Evolutionary conservation across 1,284 basidiomycete species (phyloP).

Genomic region (Apiotrichum akiyoshidainum): DNA sequence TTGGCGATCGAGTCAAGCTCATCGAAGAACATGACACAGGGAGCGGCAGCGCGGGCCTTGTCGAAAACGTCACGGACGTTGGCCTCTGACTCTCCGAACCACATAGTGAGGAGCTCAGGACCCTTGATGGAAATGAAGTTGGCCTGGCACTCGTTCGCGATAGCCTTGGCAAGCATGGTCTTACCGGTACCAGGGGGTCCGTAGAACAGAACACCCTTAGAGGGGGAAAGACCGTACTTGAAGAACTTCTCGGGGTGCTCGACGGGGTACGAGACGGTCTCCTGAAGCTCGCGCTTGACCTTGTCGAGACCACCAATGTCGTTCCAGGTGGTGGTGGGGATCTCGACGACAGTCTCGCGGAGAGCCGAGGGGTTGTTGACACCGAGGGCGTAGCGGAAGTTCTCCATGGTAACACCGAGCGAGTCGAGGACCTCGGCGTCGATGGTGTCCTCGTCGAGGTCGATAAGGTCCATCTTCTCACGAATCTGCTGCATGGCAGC

Average conservation of each 20-base stretch:
- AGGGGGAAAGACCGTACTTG: slow-evolving; percentile 99
- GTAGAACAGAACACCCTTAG: slow-evolving; percentile 93
- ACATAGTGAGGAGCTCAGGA: slow-evolving; percentile 97
- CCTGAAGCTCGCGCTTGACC: slow-evolving; percentile 98
- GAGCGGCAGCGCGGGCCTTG: slow-evolving; percentile 97
- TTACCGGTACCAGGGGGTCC: slow-evolving; percentile 97
- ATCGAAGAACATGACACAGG: slow-evolving; percentile 99
- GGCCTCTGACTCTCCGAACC: slow-evolving; percentile 99
- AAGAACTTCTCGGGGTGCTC: slow-evolving; percentile 99
- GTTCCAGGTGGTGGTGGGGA: slow-evolving; percentile 95
- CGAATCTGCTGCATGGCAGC: slow-evolving; percentile 98
- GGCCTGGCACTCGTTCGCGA: slow-evolving; percentile 98
- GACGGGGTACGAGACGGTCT: slow-evolving; percentile 99
- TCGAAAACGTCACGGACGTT: slow-evolving; percentile 99
- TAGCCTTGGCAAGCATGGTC: slow-evolving; percentile 88
- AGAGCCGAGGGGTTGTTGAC: slow-evolving; percentile 94
- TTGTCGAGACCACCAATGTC: slow-evolving; percentile 99
- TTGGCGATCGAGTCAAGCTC: slow-evolving; percentile 99
- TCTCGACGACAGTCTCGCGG: slow-evolving; percentile 93
- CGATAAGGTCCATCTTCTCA: slow-evolving; percentile 96
- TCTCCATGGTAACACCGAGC: slow-evolving; percentile 95
- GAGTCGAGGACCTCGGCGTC: slow-evolving; percentile 95
- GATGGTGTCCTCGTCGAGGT: slow-evolving; percentile 89
- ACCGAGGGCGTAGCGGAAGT: slow-evolving; percentile 94
- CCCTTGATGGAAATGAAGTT: slow-evolving; percentile 69